Conservation (phyloP, 1,284 basidiomycete species). For the Heterobasidion parviporum region DNA sequence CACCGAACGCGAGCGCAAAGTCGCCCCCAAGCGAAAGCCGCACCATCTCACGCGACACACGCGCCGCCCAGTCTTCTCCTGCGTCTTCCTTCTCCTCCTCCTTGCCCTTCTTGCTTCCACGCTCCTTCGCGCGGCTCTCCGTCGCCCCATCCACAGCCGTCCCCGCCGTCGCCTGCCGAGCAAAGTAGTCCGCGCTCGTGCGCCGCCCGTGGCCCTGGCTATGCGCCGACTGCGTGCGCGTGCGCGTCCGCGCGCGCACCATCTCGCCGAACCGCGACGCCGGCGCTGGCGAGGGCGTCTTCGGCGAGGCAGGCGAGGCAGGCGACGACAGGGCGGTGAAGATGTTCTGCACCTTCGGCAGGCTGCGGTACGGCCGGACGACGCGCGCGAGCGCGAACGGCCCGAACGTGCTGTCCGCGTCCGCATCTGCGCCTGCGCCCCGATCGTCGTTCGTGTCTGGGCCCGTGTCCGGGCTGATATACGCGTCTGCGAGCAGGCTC, state of each 20-base stretch:
- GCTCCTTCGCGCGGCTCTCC: constrained; percentile 8
- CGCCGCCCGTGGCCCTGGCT: constrained; percentile 17
- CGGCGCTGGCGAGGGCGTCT: not conserved
- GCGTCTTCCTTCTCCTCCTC: constrained; percentile 9
- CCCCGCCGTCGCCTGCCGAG: constrained; percentile 26
- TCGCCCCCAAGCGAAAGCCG: constrained; percentile 23
- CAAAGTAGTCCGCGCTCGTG: constrained; percentile 33
- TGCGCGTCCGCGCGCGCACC: not conserved
- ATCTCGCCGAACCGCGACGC: constrained; percentile 1
- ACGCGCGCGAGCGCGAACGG: constrained; percentile 6
- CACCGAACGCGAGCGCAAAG: constrained; percentile 1
- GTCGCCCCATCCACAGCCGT: not conserved
- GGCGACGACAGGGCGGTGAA: constrained; percentile 9
- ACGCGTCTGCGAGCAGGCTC: not conserved
- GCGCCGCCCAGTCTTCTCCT: constrained; percentile 31
- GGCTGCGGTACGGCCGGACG: constrained; percentile 18
- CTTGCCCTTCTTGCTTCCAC: constrained; percentile 13
- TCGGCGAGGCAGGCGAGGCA: not conserved
- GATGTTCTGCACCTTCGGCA: constrained; percentile 17
- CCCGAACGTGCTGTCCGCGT: not conserved
- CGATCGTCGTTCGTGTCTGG: not conserved
- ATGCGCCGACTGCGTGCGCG: constrained; percentile 8
- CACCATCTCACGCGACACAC: constrained; percentile 34
- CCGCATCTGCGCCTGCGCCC: not conserved
- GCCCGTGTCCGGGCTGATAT: constrained; percentile 3